phyloP scores from a whole-genome alignment of 1,284 basidiomycete species.

The Cutaneotrichosporon curvatum region DNA sequence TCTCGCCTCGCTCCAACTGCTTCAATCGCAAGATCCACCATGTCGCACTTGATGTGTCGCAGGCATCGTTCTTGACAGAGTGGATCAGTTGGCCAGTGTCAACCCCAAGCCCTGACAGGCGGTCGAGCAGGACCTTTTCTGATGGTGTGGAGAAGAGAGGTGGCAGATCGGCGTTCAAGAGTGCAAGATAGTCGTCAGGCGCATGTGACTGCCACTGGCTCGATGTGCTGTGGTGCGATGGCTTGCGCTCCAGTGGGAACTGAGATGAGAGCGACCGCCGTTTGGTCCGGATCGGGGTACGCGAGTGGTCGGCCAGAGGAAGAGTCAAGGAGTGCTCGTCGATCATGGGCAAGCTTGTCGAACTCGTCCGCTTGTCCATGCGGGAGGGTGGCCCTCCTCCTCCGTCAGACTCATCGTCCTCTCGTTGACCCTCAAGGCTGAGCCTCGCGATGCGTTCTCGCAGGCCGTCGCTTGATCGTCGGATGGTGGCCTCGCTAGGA shows the following conservation, averaged over 20 bases:
- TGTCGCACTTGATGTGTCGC: constrained; percentile 79
- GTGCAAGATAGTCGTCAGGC: constrained; percentile 57
- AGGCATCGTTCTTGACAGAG: constrained; percentile 83
- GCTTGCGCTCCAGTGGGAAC: constrained; percentile 47
- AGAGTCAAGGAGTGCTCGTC: constrained; percentile 39
- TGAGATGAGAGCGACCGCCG: constrained; percentile 84
- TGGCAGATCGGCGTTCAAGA: constrained; percentile 64
- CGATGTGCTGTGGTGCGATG: constrained; percentile 36
- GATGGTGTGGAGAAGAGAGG: constrained; percentile 76
- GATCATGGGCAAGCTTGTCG: constrained; percentile 40
- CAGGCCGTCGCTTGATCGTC: constrained; percentile 18
- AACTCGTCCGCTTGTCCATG: constrained; percentile 29
- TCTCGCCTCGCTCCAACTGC: constrained; percentile 48
- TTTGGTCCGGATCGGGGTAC: constrained; percentile 90
- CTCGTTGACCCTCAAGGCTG: constrained; percentile 28
- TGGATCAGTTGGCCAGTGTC: constrained; percentile 93
- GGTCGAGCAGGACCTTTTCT: constrained; percentile 73
- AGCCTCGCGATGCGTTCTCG: constrained; percentile 6
- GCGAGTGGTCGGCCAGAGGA: constrained; percentile 50
- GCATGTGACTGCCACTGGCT: constrained; percentile 32
- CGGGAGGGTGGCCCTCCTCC: constrained; percentile 5
- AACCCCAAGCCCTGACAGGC: constrained; percentile 69
- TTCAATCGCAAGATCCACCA: constrained; percentile 95
- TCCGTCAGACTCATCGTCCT: constrained; percentile 32
- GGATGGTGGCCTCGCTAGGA: constrained; percentile 47